Evolutionary conservation across 805 yeast species (phyloP), one percentile per base, ranked within the genome.

Genomic region (Debaryomyces prosopidis): DNA sequence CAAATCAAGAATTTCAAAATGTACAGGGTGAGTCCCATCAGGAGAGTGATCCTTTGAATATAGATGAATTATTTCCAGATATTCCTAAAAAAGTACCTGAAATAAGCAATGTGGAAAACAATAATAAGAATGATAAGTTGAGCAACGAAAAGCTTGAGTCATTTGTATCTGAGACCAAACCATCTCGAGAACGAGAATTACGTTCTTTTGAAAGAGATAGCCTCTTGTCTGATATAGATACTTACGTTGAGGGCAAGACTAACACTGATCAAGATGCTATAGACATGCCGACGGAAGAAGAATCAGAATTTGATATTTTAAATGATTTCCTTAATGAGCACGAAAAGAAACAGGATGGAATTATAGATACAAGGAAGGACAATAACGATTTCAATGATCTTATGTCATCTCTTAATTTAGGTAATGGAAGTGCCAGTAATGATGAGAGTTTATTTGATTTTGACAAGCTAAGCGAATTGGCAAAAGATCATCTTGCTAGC

Each of bases 341-440:
- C 33, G 33, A 30, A 11, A 14, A 30, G 11, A 14, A 30, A 4
- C 33, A 30, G 11, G 12, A 15, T 12, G 30, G 6, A 6, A 26
- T 19, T 26, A 36, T 36, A 12, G 44, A 39, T n/a, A 27, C 37
- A 16, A 30, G 23, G 16, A 35, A 46, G 18, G 41, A 41, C 11
- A 37, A 40, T 12, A 44, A 47, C 19, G 43, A 40, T n/a, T 38
- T 38, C 20, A 30, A 27, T 17, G 23, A 28, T 12, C 40, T 47
- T n/a, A 26, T 47, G 14, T 36, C 40, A 18, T 39, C 47, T 15
- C 34, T 42, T 32, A 38, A 36, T 38, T 38, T 42, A 18, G 47
- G 27, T 19, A 20, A 15, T 16, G 36, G 36, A 19, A 33, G 14
- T 20, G 9, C 30, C 15, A 39, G 15, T 10, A 11, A 31, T 15